phyloP scores from a whole-genome alignment of 805 yeast genomes.

The Cyberlindnera maclurae region DNA sequence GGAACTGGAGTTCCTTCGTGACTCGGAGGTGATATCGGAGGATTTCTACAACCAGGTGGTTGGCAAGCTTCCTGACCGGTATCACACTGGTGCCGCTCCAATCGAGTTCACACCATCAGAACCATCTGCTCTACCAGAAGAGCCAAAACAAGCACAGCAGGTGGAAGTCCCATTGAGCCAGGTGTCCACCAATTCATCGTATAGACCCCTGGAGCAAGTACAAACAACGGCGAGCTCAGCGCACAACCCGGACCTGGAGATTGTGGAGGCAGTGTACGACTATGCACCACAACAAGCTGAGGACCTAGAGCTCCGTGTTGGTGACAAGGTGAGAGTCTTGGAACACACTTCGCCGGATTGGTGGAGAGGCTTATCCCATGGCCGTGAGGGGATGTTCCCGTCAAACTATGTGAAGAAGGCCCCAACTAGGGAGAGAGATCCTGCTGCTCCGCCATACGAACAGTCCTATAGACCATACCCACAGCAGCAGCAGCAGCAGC shows the following conservation, averaged over 20 bases:
- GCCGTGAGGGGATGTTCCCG: constrained; percentile 78
- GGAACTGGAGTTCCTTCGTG: constrained; percentile 74
- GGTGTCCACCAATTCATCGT: constrained; percentile 10
- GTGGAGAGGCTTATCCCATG: constrained; percentile 75
- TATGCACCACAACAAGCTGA: constrained; percentile 69
- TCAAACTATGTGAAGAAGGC: constrained; percentile 62
- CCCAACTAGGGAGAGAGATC: constrained; percentile 3
- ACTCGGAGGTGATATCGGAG: constrained; percentile 63
- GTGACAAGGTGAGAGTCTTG: constrained; percentile 60
- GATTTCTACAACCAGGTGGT: constrained; percentile 45
- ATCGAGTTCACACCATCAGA: constrained; percentile 25
- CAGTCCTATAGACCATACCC: constrained; percentile 16
- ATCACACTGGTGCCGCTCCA: constrained; percentile 43
- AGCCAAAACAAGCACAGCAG: constrained; percentile 10
- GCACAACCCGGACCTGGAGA: constrained; percentile 28
- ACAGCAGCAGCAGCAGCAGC: constrained; percentile 27
- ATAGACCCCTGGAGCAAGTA: constrained; percentile 6
- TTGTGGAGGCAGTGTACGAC: constrained; percentile 65
- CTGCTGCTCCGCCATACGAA: constrained; percentile 13
- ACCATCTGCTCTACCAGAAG: not conserved
- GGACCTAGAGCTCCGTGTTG: constrained; percentile 58
- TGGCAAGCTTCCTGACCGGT: constrained; percentile 49
- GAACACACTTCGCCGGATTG: constrained; percentile 80
- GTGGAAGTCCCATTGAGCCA: constrained; percentile 4
- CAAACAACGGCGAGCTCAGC: constrained; percentile 22